These are phyloP conservation scores for Rhodomyrtus tomentosa DNA, from an alignment of 345 rosid genomes.

Conservation along the genomic window DNA sequence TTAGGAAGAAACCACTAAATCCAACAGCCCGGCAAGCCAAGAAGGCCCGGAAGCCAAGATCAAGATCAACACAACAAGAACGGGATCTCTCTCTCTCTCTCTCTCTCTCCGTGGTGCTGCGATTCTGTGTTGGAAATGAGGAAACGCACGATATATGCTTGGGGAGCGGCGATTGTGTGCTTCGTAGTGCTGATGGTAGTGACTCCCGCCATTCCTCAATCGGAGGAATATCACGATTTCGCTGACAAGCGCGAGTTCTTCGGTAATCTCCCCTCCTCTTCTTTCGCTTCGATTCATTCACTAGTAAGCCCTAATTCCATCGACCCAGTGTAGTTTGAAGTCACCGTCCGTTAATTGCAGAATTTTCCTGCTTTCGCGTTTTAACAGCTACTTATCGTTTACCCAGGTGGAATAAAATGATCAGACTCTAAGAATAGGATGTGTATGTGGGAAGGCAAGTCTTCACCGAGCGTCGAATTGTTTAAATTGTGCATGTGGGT, in stretches of 20 bases:
- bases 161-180: constrained; percentile 55
- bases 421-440: background rate
- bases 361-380: background rate
- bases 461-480: background rate
- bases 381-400: background rate
- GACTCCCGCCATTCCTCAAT: constrained; percentile 78
- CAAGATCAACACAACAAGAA: background rate
- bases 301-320: background rate
- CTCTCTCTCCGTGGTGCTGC: background rate
- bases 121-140: constrained; percentile 19
- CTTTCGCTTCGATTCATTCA: background rate
- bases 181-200: constrained; percentile 77
- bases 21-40: background rate
- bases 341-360: background rate
- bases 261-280: constrained; percentile 19
- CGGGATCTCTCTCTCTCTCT: background rate
- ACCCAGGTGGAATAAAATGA: background rate
- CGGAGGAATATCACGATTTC: constrained; percentile 75
- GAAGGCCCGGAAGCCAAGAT: background rate
- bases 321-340: background rate
- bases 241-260: constrained; percentile 81
- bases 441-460: background rate
- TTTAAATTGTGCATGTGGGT: background rate
- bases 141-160: constrained; percentile 40
- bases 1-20: background rate